Evolutionary conservation across 2,329 filamentous ascomycete species (phyloP), one percentile per base, ranked within the genome.

Genomic region (Orbilia ellipsospora): DNA sequence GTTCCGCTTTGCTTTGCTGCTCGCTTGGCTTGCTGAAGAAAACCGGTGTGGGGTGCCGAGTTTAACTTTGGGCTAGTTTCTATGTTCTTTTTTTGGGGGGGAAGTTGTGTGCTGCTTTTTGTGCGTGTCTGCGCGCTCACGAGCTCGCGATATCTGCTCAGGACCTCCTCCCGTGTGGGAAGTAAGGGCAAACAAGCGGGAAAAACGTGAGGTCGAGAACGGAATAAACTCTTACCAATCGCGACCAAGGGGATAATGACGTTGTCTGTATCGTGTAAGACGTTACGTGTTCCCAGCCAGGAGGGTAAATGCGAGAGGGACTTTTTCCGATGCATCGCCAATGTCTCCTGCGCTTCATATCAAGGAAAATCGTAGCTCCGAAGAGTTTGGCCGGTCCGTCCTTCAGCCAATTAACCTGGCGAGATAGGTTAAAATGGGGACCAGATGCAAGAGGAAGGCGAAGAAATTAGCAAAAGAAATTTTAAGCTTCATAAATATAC

Each of bases 351-450:
- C 56, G 28, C 23, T 44, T 70, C 44, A 18, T 52, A 62, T 72
- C 67, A 72, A 72, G 67, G 67, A 72, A 72, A 72, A 72, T 72
- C 67, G 67, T 72, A 72, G 67, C 51, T 64, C 67, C 67, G 67
- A 65, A 59, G 48, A 36, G 31, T 36, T 36, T 36, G 31, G 44
- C 51, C 16, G 31, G 7, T 44, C 54, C 56, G 40, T 59, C 40
- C 40, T 16, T 20, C 23, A 26, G 23, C 44, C 13, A 59, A 59
- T 64, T 65, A 72, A 26, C 67, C 67, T 64, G 45, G 54, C 60
- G 67, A 64, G 67, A 72, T 72, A 72, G 67, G 67, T 72, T 72
- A 72, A 72, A 69, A 65, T 52, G 67, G 31, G 52, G 60, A 51
- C 10, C n/a, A 52, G 55, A 64, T 60, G 67, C 67, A 72, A 40